These are phyloP conservation scores for Solanum corneliomulleri DNA, from an alignment of 257 asterid genomes.

Conservation along the genomic window DNA sequence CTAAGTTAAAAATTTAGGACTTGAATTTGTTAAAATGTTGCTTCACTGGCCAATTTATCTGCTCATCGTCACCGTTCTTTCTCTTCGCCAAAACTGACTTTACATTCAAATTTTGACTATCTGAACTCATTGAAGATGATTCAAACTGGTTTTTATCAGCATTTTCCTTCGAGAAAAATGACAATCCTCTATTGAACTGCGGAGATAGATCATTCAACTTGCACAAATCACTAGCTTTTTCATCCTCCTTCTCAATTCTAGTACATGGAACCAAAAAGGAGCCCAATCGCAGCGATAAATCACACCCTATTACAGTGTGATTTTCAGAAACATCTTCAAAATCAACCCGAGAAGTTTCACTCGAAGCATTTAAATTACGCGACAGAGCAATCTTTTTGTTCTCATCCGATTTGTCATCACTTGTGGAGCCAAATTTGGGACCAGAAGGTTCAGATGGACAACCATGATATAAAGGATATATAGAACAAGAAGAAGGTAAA, in stretches of 20 bases:
- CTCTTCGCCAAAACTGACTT: slow-evolving; percentile 6
- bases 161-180: slow-evolving; percentile 7
- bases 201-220: slow-evolving; percentile 12
- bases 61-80: slow-evolving; percentile 14
- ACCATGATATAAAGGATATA: slow-evolving; percentile 52
- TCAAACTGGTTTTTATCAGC: neutral
- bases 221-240: slow-evolving; percentile 5
- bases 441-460: slow-evolving; percentile 16
- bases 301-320: slow-evolving; percentile 39
- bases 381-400: slow-evolving; percentile 7
- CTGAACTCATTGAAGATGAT: slow-evolving; percentile 4
- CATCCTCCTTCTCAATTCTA: slow-evolving; percentile 11
- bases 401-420: slow-evolving; percentile 12
- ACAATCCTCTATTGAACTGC: slow-evolving; percentile 6
- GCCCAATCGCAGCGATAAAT: slow-evolving; percentile 78
- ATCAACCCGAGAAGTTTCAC: slow-evolving; percentile 6
- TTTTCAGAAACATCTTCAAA: slow-evolving; percentile 5
- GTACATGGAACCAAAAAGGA: slow-evolving; percentile 25
- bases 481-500: slow-evolving; percentile 32
- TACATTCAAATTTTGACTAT: slow-evolving; percentile 3
- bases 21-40: slow-evolving; percentile 10
- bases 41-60: slow-evolving; percentile 10
- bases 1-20: neutral
- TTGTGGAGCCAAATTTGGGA: neutral
- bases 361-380: slow-evolving; percentile 6